Evolutionary conservation across 2,329 filamentous ascomycete genomes (phyloP), one percentile per base, ranked within the genome.

Genomic region (Colletotrichum musae): DNA sequence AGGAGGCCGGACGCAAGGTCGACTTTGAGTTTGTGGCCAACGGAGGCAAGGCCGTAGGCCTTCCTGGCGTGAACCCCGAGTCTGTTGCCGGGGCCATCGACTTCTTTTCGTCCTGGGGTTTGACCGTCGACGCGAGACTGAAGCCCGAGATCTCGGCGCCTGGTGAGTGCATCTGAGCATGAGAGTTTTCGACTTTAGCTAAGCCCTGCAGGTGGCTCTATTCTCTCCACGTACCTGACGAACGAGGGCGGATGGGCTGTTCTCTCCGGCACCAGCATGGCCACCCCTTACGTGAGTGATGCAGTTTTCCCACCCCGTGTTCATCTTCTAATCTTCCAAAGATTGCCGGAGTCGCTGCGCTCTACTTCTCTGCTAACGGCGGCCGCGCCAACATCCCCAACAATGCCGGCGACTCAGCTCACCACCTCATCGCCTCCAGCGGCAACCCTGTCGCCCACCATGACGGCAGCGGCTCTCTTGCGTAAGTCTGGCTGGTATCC

Each of bases 211-310:
- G 80, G 81, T 60, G 87, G 87, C 57, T 82, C 82, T 54, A 89
- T 91, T 54, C 76, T 91, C 28, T 89, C 88, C 7, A 90, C 88
- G 0, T 91, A 81, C 70, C 87, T 85, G 0, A 72, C 78, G 7
- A 70, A 67, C 6, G 56, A 71, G n/a, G 62, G 53, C 16, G 50
- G 47, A 52, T 69, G 59, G 60, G 83, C 81, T 26, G 82, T 88
- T 1, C 76, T 83, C 28, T 88, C 81, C 36, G 88, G 88, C n/a
- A 90, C 88, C 0, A 89, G 87, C 1, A 91, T 91, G 89, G 84
- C 88, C 3, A 85, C 84, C 24, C 88, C 88, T 6, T 72, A 72
- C 15, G 66, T 65, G 3, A 28, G 66, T n/a, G 2, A 0, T 18
- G 1, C 0, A 13, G 24, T 7, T 0, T 24, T n/a, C n/a, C n/a